Base-by-base conservation (phyloP, 1,284 basidiomycete genomes). In the Agroathelia rolfsii region DNA sequence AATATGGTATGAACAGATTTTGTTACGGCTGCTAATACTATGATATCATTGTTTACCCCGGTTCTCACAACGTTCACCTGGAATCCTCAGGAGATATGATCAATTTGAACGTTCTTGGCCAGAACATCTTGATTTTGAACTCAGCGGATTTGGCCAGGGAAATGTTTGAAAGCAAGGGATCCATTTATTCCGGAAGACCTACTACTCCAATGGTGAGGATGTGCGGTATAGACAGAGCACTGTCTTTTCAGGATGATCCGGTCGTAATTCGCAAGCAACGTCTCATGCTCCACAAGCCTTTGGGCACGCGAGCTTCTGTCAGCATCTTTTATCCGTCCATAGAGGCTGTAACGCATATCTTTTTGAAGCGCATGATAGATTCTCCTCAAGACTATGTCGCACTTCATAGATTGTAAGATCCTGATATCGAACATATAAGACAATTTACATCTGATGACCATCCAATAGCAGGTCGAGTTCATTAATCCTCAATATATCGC, bases 401-500 rank as follows among this genome's bases (percentile, higher is more conserved):
- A 8, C 46, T 45, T 24, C 35, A 46, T 20, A 41, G 41, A 16
- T 34, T 38, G 46, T 48, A 20, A 11, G 44, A 37, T 20, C 25
- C n/a, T n/a, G n/a, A n/a, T n/a, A n/a, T n/a, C n/a, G n/a, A n/a
- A n/a, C 18, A 15, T 4, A 8, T n/a, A 6, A 13, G 3, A n/a
- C 14, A 10, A 6, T 7, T 19, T 10, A 20, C 15, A 4, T 24
- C 20, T 16, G 23, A 4, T 24, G 13, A 15, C 14, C 12, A 15
- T 30, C 7, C 15, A 12, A n/a, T n/a, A 61, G 59, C 20, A 41
- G 44, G 15, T 41, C 47, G 9, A 52, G 43, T 10, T 49, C 51
- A 2, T 44, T 56, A 19, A 50, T 53, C 15, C 44, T 57, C 24
- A 38, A 41, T 11, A 42, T 60, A 12, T 46, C 53, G 2, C 50